Evolutionary conservation across 208 protist genomes (phyloP), one percentile per base, ranked within the genome.

Genomic region (Trichomonas vaginalis): DNA sequence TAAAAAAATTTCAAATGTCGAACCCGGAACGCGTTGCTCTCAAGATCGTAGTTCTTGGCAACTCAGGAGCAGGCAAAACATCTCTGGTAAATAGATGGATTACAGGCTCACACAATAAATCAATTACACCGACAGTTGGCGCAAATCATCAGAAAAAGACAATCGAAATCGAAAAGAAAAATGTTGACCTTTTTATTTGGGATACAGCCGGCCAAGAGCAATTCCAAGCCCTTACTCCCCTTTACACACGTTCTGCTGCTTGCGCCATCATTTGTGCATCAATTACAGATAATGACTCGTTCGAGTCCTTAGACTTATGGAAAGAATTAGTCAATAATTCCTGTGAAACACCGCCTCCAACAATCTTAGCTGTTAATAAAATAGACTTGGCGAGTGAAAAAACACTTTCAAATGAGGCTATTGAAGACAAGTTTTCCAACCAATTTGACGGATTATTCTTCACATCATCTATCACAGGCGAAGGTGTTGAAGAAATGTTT

Each of bases 81-180:
- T 88, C 82, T 47, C 82, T 88, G 21, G 40, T 47, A 6, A 47
- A 47, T 23, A n/a, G 82, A n/a, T 88, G 82, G 82, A 47, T 40
- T 10, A n/a, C 82, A 15, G 82, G 40, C 0, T 45, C 35, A 3
- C 37, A 45, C 48, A 45, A n/a, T 21, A 47, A 45, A 14, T 88
- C 40, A 47, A 47, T 47, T n/a, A 88, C 23, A 88, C 40, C 82
- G 17, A 88, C 82, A 47, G 40, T 88, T 88, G 82, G 82, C 17
- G 82, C 82, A 17, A 88, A 88, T 88, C 82, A 88, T 88, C 82
- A 88, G 40, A 45, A 40, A n/a, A 88, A 88, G 37, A 88, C 35
- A 14, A 47, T 88, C 9, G 35, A 48, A 32, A 47, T 88, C 17
- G 82, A 40, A 17, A 47, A 40, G 10, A n/a, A 45, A 48, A 47